A percentile compares a stretch with the other conserved stretches of the same genome.
phyloP scores from a whole-genome alignment of 1,139 yeast genomes.

The Yamadazyma conglobata region DNA sequence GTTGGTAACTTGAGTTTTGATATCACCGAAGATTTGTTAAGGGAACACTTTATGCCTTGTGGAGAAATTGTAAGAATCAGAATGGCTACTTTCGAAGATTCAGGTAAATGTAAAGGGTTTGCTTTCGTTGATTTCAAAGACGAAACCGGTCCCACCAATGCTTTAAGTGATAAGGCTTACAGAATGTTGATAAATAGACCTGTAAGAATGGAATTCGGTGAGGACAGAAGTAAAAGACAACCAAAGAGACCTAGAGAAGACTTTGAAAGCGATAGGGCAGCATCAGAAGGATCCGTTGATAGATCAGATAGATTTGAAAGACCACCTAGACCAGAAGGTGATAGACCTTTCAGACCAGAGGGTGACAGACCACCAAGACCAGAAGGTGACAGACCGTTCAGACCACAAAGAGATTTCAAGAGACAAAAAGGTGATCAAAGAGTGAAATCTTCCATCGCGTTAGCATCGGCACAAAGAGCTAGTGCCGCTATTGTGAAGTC shows the following conservation, averaged over 20 bases:
- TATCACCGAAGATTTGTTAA: slow-evolving; percentile 77
- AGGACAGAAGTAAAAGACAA: slow-evolving; percentile 82
- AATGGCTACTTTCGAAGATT: slow-evolving; percentile 96
- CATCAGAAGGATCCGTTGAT: slow-evolving; percentile 1
- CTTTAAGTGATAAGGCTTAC: slow-evolving; percentile 70
- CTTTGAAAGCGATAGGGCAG: slow-evolving; percentile 7
- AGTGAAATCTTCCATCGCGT: slow-evolving; percentile 78
- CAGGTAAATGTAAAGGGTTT: slow-evolving; percentile 96
- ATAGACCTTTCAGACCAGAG: slow-evolving; percentile 7
- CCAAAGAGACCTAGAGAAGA: slow-evolving; percentile 34
- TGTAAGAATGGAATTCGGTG: slow-evolving; percentile 88
- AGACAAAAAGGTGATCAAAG: slow-evolving; percentile 35
- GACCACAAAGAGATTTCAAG: slow-evolving; percentile 12
- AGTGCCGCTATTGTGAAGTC: slow-evolving; percentile 88
- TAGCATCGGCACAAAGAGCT: slow-evolving; percentile 86
- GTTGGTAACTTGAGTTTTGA: slow-evolving; percentile 94
- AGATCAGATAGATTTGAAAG: slow-evolving; percentile 2
- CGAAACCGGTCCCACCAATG: slow-evolving; percentile 77
- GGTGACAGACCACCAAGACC: slow-evolving; percentile 10
- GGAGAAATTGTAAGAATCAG: slow-evolving; percentile 81
- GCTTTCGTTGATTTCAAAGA: slow-evolving; percentile 86
- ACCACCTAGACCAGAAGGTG: slow-evolving; percentile 3
- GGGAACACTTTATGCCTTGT: slow-evolving; percentile 73
- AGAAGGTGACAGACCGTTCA: slow-evolving; percentile 7
- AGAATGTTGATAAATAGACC: slow-evolving; percentile 69